Evolutionary conservation across 371 early-diverging fungal genomes (phyloP).

Genomic region (Mucor racemosus): DNA sequence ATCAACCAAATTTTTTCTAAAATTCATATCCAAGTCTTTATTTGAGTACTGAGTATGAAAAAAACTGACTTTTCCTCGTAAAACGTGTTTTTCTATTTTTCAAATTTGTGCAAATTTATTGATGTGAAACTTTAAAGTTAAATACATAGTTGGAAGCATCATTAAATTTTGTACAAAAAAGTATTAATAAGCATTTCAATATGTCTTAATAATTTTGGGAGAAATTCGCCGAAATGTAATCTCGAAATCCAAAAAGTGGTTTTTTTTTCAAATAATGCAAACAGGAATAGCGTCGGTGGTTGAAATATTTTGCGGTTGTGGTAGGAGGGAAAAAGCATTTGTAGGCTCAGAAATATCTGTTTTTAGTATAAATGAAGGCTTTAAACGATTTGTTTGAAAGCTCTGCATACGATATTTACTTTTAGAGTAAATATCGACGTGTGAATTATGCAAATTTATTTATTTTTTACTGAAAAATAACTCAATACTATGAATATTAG

Average conservation of each 20-base stretch:
- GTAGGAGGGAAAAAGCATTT: too few species aligned
- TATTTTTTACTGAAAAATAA: too few species aligned
- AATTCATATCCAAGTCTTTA: not conserved
- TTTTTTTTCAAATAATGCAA: not conserved
- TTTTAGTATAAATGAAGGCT: too few species aligned
- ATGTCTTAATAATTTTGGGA: not conserved
- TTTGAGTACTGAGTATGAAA: not conserved
- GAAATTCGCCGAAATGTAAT: not conserved
- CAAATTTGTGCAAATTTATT: not conserved
- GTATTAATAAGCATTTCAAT: too few species aligned
- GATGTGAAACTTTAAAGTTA: not conserved
- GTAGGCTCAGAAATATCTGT: too few species aligned
- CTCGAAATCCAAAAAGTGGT: not conserved
- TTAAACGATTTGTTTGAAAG: too few species aligned
- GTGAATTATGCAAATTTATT: too few species aligned
- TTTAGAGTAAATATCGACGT: too few species aligned
- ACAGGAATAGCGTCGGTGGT: not conserved
- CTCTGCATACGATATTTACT: too few species aligned
- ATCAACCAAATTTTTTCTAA: not conserved
- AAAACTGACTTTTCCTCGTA: not conserved
- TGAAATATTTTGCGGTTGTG: too few species aligned
- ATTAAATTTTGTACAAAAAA: too few species aligned
- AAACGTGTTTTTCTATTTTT: not conserved
- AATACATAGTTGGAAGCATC: not conserved
- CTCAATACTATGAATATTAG: too few species aligned